These are phyloP conservation scores for Anastatica hierochuntica DNA, from an alignment of 345 rosid species.

Conservation along the genomic window DNA sequence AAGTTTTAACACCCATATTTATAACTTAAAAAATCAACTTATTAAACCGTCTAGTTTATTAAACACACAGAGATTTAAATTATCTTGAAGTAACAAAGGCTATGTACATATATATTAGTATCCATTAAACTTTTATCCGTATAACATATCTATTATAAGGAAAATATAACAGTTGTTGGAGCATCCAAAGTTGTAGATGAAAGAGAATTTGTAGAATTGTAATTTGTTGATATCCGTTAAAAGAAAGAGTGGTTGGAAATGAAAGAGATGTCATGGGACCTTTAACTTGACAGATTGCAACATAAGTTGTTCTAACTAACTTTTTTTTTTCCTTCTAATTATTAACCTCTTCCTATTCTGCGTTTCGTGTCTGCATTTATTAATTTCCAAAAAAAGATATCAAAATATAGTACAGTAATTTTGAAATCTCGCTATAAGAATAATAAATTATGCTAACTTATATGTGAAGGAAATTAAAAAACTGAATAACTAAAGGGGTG, in stretches of 20 bases:
- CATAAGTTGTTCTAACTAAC: slow-evolving; percentile 24
- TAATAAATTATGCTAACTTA: neutral
- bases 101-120: neutral
- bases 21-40: no score
- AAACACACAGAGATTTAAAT: no score
- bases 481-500: no score
- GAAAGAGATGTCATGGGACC: slow-evolving; percentile 13
- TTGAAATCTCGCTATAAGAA: neutral
- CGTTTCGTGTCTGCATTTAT: neutral
- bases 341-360: neutral
- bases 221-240: neutral
- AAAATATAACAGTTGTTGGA: neutral
- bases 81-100: no score
- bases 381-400: neutral
- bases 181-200: neutral
- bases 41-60: no score
- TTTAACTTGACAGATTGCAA: slow-evolving; percentile 21
- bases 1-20: no score
- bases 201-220: neutral
- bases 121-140: no score
- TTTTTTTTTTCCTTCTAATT: slow-evolving; percentile 1
- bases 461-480: no score
- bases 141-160: no score
- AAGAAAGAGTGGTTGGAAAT: slow-evolving; percentile 9
- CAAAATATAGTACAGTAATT: neutral